These are phyloP conservation scores for Candida krabiensis DNA, from an alignment of 805 yeast genomes.

Conservation along the genomic window DNA sequence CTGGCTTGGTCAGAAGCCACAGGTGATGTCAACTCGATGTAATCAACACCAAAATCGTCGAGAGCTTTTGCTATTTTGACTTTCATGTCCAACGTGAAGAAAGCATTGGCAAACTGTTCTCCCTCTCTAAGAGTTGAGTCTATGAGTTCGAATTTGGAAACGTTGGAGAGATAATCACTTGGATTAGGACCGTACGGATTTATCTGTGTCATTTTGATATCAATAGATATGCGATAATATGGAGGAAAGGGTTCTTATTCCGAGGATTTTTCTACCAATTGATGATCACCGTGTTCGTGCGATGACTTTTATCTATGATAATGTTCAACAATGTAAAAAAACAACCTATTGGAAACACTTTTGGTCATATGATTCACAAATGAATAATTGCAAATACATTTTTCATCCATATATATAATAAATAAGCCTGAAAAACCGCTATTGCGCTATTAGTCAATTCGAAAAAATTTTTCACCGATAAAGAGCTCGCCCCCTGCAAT, in stretches of 20 bases:
- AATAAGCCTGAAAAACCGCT: too few relatives aligned
- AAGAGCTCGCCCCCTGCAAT: too few relatives aligned
- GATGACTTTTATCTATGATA: too few relatives aligned
- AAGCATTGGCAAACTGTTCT: conserved; percentile 64
- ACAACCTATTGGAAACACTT: too few relatives aligned
- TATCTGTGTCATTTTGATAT: conserved; percentile 18
- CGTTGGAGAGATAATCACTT: conserved; percentile 55
- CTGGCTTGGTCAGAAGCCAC: conserved; percentile 60
- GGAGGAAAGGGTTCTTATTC: too few relatives aligned
- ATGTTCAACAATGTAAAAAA: too few relatives aligned
- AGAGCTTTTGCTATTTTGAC: conserved; percentile 59
- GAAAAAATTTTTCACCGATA: conserved; percentile 19
- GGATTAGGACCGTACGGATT: conserved; percentile 64
- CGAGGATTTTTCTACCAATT: too few relatives aligned
- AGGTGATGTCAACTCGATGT: conserved; percentile 60
- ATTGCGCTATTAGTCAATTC: neutral
- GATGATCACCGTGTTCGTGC: too few relatives aligned
- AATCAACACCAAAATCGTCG: conserved; percentile 62
- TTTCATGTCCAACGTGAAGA: conserved; percentile 55
- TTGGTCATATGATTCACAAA: too few relatives aligned
- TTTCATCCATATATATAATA: too few relatives aligned
- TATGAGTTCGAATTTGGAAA: conserved; percentile 50
- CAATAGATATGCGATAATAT: neutral
- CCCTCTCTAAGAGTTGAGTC: conserved; percentile 64
- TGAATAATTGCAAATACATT: too few relatives aligned